phyloP scores from a whole-genome alignment of 176 grass and related monocot genomes.

The Urochloa ruziziensis region DNA sequence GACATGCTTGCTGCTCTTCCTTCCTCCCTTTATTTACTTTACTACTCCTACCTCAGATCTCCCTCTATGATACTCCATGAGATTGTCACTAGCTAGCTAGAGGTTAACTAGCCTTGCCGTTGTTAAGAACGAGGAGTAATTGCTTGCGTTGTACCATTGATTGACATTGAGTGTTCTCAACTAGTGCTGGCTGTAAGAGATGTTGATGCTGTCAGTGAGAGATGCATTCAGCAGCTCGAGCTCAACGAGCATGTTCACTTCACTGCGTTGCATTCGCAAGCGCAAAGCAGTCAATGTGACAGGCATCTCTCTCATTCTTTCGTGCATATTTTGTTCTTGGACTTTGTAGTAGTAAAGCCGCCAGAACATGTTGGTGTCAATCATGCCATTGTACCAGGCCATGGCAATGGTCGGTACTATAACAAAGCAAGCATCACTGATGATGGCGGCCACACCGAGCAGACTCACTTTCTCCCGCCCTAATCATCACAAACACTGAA shows the following conservation, averaged over 20 bases:
- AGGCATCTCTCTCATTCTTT: neutral
- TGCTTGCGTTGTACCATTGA: too few species aligned
- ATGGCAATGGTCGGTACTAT: too few species aligned
- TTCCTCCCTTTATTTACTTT: too few species aligned
- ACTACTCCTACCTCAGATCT: neutral
- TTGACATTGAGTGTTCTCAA: too few species aligned
- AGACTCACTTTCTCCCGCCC: slow-evolving; percentile 2
- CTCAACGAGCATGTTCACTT: too few species aligned
- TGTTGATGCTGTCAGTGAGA: too few species aligned
- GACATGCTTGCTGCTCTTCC: neutral
- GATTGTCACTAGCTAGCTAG: too few species aligned
- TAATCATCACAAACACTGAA: slow-evolving; percentile 8
- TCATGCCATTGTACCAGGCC: too few species aligned
- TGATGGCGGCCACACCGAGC: neutral
- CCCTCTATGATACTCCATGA: neutral
- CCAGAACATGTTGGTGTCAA: neutral
- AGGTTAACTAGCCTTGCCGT: too few species aligned
- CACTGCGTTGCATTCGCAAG: neutral
- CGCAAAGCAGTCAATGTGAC: neutral
- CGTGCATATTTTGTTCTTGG: neutral
- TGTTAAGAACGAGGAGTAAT: too few species aligned
- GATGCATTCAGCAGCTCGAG: too few species aligned
- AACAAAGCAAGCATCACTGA: neutral
- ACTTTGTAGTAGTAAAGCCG: neutral
- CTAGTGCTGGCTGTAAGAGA: too few species aligned